Evolutionary conservation across 345 rosid species (phyloP), one percentile per base, ranked within the genome.

Genomic region (Ricinus communis): DNA sequence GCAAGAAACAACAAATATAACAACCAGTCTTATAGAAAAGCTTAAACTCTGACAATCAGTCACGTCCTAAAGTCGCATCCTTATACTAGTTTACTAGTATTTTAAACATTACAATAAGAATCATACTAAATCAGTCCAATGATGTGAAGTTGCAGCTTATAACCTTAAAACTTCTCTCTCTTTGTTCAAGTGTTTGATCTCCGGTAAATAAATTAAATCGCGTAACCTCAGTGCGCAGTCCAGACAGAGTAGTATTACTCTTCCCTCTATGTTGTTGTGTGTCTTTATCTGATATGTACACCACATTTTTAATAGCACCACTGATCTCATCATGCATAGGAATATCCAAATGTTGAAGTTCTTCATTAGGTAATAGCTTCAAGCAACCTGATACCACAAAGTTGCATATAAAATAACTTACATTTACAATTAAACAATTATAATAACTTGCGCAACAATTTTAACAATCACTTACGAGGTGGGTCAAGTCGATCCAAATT

Each of bases 201-300:
- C 98, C 98, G 0, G 96, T 86, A 74, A 94, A 94, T 70, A 86
- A 78, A 80, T 91, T 94, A 83, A 88, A 94, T 41, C 96, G 80
- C 4, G 88, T 69, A 76, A 40, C 86, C 8, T 80, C 81, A 38
- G 62, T 66, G 56, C 79, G 83, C 51, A 80, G 76, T 61, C 49
- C 70, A 19, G 81, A 66, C 33, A 77, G 45, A 8, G 74, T 70
- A 51, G 47, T 38, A 45, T 72, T 71, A 49, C 52, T 31, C 40
- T 61, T 66, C 64, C 69, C 85, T 0, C 41, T 82, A 65, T 56
- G 62, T 31, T 53, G 59, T 16, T 69, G 54, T 46, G 56, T 30
- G 25, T 66, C 86, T 8, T 73, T 71, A 45, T 80, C 87, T 0
- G 90, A 81, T 45, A 91, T 47, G 82, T 88, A 94, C 27, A 81